phyloP scores from a whole-genome alignment of 2,329 filamentous ascomycete species.

The Huntiella decipiens region DNA sequence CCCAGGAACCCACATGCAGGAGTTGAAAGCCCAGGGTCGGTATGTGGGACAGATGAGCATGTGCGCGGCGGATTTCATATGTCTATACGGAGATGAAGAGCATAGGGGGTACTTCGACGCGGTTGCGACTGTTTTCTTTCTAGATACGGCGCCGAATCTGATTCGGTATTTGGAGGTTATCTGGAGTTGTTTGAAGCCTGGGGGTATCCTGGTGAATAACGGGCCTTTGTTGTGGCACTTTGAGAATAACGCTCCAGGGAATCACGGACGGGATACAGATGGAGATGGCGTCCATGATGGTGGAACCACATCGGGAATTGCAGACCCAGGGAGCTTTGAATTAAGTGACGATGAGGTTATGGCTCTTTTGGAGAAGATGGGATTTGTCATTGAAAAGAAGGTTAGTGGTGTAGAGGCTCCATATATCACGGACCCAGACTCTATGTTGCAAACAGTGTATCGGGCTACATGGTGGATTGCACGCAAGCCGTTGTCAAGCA shows the following conservation, averaged over 20 bases:
- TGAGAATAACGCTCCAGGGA: slow-evolving; percentile 49
- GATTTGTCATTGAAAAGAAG: slow-evolving; percentile 53
- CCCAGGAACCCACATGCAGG: slow-evolving; percentile 36
- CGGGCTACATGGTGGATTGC: slow-evolving; percentile 70
- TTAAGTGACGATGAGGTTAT: slow-evolving; percentile 78
- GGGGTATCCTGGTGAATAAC: slow-evolving; percentile 73
- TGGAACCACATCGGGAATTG: slow-evolving; percentile 46
- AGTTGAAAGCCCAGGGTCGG: slow-evolving; percentile 3
- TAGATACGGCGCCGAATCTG: slow-evolving; percentile 88
- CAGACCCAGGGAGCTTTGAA: slow-evolving; percentile 78
- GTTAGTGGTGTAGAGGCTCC: slow-evolving; percentile 46
- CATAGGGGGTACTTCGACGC: slow-evolving; percentile 52
- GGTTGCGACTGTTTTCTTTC: slow-evolving; percentile 82
- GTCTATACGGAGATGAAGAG: slow-evolving; percentile 52
- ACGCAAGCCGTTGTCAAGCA: slow-evolving; percentile 34
- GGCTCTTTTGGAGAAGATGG: slow-evolving; percentile 50
- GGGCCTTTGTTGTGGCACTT: slow-evolving; percentile 94
- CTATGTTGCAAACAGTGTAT: slow-evolving; percentile 76
- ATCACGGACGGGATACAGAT: slow-evolving; percentile 32
- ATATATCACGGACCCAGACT: slow-evolving; percentile 70
- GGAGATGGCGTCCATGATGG: slow-evolving; percentile 31
- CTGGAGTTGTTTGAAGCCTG: slow-evolving; percentile 51
- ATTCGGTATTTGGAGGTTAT: slow-evolving; percentile 81
- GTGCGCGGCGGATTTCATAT: slow-evolving; percentile 81
- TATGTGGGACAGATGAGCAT: slow-evolving; percentile 60